These are phyloP conservation scores for Aspergillus sp. DNA, from an alignment of 2,329 filamentous ascomycete genomes.

Conservation along the genomic window DNA sequence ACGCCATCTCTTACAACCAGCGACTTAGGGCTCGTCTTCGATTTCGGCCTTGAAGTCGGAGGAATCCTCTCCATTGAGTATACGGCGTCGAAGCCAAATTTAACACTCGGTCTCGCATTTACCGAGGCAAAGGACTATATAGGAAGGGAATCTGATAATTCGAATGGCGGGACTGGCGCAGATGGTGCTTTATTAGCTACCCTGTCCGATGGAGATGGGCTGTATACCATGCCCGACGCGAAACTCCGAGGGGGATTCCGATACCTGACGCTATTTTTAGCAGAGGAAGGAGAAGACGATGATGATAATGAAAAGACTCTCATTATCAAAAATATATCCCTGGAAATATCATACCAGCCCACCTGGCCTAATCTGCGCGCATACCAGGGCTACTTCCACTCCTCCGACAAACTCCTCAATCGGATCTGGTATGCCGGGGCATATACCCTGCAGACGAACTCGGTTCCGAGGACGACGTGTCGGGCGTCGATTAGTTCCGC, in stretches of 20 bases:
- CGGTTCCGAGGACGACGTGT: conserved; percentile 39
- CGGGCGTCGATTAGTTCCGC: conserved; percentile 32
- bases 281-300: conserved; percentile 25
- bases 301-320: conserved; percentile 38
- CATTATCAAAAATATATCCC: conserved; percentile 36
- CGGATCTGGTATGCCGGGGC: conserved; percentile 58
- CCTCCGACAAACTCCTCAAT: conserved; percentile 53
- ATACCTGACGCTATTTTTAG: conserved; percentile 44
- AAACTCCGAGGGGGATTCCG: conserved; percentile 47
- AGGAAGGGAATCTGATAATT: conserved; percentile 49
- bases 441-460: conserved; percentile 53
- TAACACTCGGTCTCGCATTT: conserved; percentile 48
- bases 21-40: conserved; percentile 49
- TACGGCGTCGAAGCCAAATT: conserved; percentile 33
- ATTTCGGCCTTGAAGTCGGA: conserved; percentile 61
- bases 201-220: conserved; percentile 34
- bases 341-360: conserved; percentile 51
- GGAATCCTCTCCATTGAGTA: conserved; percentile 57
- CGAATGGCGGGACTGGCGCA: conserved; percentile 46
- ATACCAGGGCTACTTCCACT: conserved; percentile 56
- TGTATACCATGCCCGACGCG: conserved; percentile 41
- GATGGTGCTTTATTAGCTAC: conserved; percentile 44
- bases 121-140: conserved; percentile 52
- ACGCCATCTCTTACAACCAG: conserved; percentile 46
- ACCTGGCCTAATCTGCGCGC: conserved; percentile 54